Evolutionary conservation across 345 rosid genomes (phyloP).

Genomic region (Psidium guajava): DNA sequence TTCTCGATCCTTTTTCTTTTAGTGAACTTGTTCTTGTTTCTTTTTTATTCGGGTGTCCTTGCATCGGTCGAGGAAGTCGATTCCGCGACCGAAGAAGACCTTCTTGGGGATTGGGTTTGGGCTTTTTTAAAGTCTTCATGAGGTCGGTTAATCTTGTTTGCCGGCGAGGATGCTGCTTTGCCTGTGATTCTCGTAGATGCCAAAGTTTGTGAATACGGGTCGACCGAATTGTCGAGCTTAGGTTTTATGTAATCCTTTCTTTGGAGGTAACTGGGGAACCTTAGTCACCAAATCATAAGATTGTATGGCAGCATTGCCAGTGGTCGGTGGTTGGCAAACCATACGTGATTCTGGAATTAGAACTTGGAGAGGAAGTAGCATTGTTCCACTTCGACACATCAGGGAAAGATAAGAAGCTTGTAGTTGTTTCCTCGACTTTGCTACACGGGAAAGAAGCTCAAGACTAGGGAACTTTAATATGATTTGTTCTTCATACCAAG

Average conservation of each 20-base stretch:
- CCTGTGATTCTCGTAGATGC: background rate
- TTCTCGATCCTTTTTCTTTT: background rate
- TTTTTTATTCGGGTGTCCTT: background rate
- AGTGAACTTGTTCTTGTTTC: background rate
- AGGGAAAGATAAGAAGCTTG: background rate
- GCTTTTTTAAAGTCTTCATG: background rate
- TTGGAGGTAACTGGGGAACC: background rate
- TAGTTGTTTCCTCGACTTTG: background rate
- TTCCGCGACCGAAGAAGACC: background rate
- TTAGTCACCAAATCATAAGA: background rate
- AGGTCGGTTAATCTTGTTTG: background rate
- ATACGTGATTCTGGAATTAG: background rate
- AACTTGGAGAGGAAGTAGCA: background rate
- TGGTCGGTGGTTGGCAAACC: background rate
- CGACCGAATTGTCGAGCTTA: background rate
- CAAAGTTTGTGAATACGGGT: background rate
- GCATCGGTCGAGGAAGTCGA: background rate
- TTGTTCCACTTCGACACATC: background rate
- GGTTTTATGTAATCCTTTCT: background rate
- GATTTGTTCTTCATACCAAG: background rate
- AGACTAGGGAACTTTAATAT: background rate
- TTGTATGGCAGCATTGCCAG: background rate
- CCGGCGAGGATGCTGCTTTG: background rate
- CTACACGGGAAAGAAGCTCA: background rate
- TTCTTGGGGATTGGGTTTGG: background rate